Evolutionary conservation across 495 filamentous ascomycete species (phyloP), one percentile per base, ranked within the genome.

Genomic region (Evernia prunastri): DNA sequence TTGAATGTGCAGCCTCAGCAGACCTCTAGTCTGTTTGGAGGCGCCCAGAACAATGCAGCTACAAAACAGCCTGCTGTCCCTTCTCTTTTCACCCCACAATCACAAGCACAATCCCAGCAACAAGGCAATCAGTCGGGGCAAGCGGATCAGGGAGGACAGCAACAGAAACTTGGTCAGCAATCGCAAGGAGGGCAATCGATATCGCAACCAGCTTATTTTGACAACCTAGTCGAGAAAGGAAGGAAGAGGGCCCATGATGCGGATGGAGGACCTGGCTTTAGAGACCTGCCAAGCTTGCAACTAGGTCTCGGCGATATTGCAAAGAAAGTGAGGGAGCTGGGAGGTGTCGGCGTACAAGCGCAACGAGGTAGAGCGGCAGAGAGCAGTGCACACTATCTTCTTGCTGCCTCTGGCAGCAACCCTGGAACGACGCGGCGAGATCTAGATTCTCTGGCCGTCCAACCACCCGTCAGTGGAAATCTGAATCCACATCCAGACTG

Each of bases 351-450:
- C 39, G 67, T 72, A 70, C 49, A 80, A 77, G 29, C 78, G 77
- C 17, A 81, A 68, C 69, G 78, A 71, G 70, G 78, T 70, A 66
- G 73, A 53, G 75, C 74, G 51, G 72, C 79, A 11, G 81, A 86
- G 65, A 87, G 84, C 61, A 90, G 85, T 72, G 90, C 89, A 77
- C 91, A 92, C 67, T 95, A 92, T 75, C 81, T 97, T 51, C 86
- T 97, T 42, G 89, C 91, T 40, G 91, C 88, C 20, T 96, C 91
- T n/a, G 91, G 92, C 15, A 84, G 96, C 20, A 87, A 89, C 60
- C 87, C 89, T 12, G 88, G 87, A 4, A 80, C 86, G 60, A 86
- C 91, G 8, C 80, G 92, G 27, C 85, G 87, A 66, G 91, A 96
- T 72, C 82, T 96, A 27, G 87, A 88, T 63, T 78, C 79, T 25